Conservation (phyloP, 2,329 filamentous ascomycete genomes). For the Cladosporium sp. region DNA sequence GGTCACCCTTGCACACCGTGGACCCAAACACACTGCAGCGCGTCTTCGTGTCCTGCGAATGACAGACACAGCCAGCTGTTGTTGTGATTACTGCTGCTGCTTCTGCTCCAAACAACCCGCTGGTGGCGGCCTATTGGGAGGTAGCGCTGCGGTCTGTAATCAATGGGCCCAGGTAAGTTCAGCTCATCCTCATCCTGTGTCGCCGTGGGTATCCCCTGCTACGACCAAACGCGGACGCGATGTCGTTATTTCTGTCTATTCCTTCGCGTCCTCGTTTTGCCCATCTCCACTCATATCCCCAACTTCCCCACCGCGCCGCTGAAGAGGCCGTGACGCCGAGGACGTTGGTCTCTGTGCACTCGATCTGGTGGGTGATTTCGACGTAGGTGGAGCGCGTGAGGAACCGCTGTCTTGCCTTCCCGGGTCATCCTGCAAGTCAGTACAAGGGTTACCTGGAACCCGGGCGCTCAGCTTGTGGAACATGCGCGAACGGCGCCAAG, state of each 20-base stretch:
- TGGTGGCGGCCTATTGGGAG: slow-evolving; percentile 2
- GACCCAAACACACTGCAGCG: slow-evolving; percentile 11
- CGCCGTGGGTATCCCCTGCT: slow-evolving; percentile 5
- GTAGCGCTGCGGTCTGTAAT: slow-evolving; percentile 6
- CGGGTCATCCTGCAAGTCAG: slow-evolving; percentile 8
- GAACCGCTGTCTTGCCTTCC: slow-evolving; percentile 9
- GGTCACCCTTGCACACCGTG: slow-evolving; percentile 9
- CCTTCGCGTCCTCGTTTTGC: neutral
- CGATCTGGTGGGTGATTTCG: slow-evolving; percentile 2
- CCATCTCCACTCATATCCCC: slow-evolving; percentile 6
- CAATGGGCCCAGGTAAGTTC: slow-evolving; percentile 4
- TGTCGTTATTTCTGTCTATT: neutral
- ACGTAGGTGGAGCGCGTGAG: slow-evolving; percentile 12
- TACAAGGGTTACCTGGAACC: slow-evolving; percentile 13
- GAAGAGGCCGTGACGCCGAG: slow-evolving; percentile 7
- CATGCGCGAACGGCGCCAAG: slow-evolving; percentile 9
- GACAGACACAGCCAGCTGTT: slow-evolving; percentile 3
- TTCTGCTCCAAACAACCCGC: neutral
- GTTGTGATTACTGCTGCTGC: slow-evolving; percentile 1
- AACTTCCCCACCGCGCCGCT: slow-evolving; percentile 8
- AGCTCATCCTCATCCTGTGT: slow-evolving; percentile 3
- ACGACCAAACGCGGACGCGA: neutral
- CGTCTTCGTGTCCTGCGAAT: slow-evolving; percentile 7
- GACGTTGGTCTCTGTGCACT: slow-evolving; percentile 1
- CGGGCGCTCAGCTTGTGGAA: slow-evolving; percentile 9